phyloP scores from a whole-genome alignment of 768 basidiomycete species.

The Dioszegia aurantiaca region DNA sequence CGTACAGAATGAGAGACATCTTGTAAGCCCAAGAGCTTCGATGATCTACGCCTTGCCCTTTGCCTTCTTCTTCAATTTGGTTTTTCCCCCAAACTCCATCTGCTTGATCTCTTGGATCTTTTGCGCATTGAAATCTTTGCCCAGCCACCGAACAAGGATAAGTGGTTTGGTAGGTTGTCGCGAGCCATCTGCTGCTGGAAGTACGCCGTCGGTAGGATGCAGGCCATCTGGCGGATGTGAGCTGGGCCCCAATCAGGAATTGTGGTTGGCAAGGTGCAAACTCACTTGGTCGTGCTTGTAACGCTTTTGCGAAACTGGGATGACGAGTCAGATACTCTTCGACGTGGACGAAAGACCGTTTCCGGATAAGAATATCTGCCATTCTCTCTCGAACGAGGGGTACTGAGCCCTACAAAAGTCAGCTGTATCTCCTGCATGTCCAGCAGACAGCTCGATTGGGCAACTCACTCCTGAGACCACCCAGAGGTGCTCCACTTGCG shows the following conservation, averaged over 20 bases:
- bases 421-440: slow-evolving; percentile 1
- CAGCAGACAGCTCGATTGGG: neutral
- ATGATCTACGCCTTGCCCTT: slow-evolving; percentile 10
- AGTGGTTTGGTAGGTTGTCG: slow-evolving; percentile 28
- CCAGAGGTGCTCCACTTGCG: slow-evolving; percentile 46
- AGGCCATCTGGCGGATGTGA: slow-evolving; percentile 32
- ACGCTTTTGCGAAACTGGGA: slow-evolving; percentile 39
- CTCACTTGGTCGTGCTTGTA: slow-evolving; percentile 41
- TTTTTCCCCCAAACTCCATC: slow-evolving; percentile 43
- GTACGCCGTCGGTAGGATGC: slow-evolving; percentile 26
- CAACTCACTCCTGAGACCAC: slow-evolving; percentile 45
- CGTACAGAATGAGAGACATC: no score
- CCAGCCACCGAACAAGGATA: slow-evolving; percentile 46
- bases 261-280: neutral
- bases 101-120: slow-evolving; percentile 46
- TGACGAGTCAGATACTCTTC: slow-evolving; percentile 48
- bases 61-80: slow-evolving; percentile 12
- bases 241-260: neutral
- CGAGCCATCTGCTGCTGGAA: slow-evolving; percentile 3
- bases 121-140: slow-evolving; percentile 43
- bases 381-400: slow-evolving; percentile 46
- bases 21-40: no score
- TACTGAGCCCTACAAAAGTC: slow-evolving; percentile 29
- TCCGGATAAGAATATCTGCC: slow-evolving; percentile 45
- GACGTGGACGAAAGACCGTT: slow-evolving; percentile 43